phyloP scores from a whole-genome alignment of 306 rosid species.

The Nissolia schottii region DNA sequence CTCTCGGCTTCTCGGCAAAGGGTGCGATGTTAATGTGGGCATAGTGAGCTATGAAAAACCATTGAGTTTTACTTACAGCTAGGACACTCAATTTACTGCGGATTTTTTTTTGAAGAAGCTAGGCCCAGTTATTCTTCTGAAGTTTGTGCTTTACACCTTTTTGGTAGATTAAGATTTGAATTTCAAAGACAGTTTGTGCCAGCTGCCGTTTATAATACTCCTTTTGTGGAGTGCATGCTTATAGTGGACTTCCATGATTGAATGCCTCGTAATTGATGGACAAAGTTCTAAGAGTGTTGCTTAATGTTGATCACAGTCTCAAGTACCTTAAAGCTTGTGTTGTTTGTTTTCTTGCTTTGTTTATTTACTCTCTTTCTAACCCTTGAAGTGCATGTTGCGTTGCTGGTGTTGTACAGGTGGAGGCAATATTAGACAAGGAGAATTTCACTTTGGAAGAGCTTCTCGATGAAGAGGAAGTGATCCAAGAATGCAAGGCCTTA shows the following conservation, averaged over 20 bases:
- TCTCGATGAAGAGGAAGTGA: constrained; percentile 95
- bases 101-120: not conserved
- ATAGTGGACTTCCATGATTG: constrained; percentile 9
- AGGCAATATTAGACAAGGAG: constrained; percentile 85
- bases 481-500: constrained; percentile 98
- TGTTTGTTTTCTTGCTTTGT: not conserved
- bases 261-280: not conserved
- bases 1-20: not conserved
- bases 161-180: constrained; percentile 18
- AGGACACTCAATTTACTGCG: not conserved
- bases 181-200: not conserved
- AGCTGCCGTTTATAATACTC: not conserved
- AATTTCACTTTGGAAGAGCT: constrained; percentile 95
- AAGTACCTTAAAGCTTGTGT: constrained; percentile 1
- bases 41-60: not conserved
- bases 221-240: not conserved
- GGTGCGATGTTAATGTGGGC: not conserved
- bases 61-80: not conserved
- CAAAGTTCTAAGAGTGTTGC: not conserved
- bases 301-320: not conserved
- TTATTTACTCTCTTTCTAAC: not conserved
- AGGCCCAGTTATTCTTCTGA: not conserved
- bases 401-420: constrained; percentile 57
- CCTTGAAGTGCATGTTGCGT: not conserved
- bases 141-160: not conserved